Conservation (phyloP, 2,329 filamentous ascomycete species). For the Aureobasidium sp. region DNA sequence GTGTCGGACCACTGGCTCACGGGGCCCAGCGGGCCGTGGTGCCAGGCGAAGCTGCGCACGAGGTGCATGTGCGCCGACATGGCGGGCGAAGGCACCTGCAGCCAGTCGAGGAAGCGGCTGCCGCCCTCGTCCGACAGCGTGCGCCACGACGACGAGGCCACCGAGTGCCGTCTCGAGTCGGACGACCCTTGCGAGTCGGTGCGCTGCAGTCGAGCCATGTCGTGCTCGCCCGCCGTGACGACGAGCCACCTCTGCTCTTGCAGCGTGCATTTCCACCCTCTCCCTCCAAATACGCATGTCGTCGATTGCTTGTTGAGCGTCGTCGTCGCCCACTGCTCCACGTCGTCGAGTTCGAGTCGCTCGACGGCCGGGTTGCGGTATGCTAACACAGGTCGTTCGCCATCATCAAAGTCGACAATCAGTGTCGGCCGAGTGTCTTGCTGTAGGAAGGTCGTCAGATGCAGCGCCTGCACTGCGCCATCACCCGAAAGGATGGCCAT, state of each 20-base stretch:
- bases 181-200: not conserved
- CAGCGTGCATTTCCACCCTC: constrained; percentile 1
- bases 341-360: not conserved
- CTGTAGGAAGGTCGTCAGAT: not conserved
- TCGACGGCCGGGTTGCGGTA: constrained; percentile 13
- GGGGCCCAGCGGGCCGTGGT: constrained; percentile 24
- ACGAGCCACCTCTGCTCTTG: constrained; percentile 5
- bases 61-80: constrained; percentile 18
- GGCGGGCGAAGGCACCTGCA: not conserved
- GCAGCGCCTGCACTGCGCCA: not conserved
- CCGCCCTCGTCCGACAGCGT: constrained; percentile 8
- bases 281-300: not conserved
- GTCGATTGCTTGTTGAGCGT: not conserved
- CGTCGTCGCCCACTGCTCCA: not conserved
- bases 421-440: constrained; percentile 6
- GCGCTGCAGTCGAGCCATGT: not conserved
- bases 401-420: not conserved
- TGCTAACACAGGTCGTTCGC: not conserved
- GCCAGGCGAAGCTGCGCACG: constrained; percentile 26
- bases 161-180: not conserved
- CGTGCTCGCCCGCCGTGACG: not conserved
- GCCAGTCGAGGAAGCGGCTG: constrained; percentile 12
- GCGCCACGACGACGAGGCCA: constrained; percentile 13
- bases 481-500: constrained; percentile 1
- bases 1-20: constrained; percentile 25